Evolutionary conservation across 805 yeast genomes (phyloP).

Genomic region (Saturnispora zaruensis): DNA sequence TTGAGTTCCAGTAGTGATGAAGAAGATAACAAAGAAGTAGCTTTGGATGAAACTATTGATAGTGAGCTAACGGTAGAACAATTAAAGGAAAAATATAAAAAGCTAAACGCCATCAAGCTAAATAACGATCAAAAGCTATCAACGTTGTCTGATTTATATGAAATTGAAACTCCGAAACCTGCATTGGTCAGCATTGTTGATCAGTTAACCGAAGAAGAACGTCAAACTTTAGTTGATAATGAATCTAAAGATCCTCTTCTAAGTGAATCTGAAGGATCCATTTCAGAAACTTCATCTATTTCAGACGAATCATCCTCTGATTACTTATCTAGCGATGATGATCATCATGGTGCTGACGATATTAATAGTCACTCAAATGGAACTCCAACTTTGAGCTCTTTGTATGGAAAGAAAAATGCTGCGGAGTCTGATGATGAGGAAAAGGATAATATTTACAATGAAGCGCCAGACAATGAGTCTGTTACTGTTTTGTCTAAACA

Average conservation of each 20-base stretch:
- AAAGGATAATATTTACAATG: constrained; percentile 31
- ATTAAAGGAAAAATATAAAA: constrained; percentile 47
- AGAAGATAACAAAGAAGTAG: constrained; percentile 19
- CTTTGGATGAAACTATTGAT: constrained; percentile 31
- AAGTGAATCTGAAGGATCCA: constrained; percentile 11
- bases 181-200: constrained; percentile 18
- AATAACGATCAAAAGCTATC: constrained; percentile 2
- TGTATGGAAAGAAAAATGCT: constrained; percentile 24
- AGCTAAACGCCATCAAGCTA: constrained; percentile 24
- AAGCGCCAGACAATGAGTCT: constrained; percentile 17
- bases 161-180: constrained; percentile 10
- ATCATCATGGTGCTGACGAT: constrained; percentile 4
- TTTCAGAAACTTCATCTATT: constrained; percentile 14
- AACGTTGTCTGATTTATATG: constrained; percentile 27
- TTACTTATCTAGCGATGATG: constrained; percentile 14
- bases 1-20: constrained; percentile 20
- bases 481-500: constrained; percentile 32
- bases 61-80: constrained; percentile 46
- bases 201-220: constrained; percentile 23
- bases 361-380: too few relatives aligned
- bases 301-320: constrained; percentile 15
- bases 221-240: constrained; percentile 14
- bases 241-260: constrained; percentile 17
- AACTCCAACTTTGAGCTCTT: constrained; percentile 29
- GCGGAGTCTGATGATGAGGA: constrained; percentile 23